Evolutionary conservation across 2,329 filamentous ascomycete species (phyloP), one percentile per base, ranked within the genome.

Genomic region (Penicillium sp.): DNA sequence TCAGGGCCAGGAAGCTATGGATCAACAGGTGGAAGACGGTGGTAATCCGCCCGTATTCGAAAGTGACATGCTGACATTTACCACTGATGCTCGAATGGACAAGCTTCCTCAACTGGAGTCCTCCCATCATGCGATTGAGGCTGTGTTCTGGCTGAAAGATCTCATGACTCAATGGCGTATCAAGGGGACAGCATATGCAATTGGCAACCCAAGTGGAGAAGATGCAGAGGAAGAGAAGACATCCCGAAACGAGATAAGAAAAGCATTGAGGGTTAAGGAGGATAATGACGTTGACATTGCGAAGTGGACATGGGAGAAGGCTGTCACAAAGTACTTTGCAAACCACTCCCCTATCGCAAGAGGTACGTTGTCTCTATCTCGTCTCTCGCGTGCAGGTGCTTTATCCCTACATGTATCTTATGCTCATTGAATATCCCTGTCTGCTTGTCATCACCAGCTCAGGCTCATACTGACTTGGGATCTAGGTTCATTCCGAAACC

Each of bases 251-350:
- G 77, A 51, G 83, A 89, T 68, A 77, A 83, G 50, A 78, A 84
- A 61, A 69, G 72, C 19, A 57, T 69, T 57, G 78, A 84, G 64
- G 71, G 67, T 10, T 57, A 69, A 28, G 70, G 73, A 29, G 8
- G 58, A 61, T 5, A 31, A 49, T 2, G 58, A 60, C 24, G 59
- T 64, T 6, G 63, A 63, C 1, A 13, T 39, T 1, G 40, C 64
- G 15, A 69, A 74, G 1, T 95, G 89, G 88, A 85, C 79, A 58
- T 96, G 88, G 84, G 72, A 73, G 41, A 84, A 75, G 55, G 89
- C 95, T 70, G 69, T 96, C 33, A 89, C 87, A 44, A 87, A 81
- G 43, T 87, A 93, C 66, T 97, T 96, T 78, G 91, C 88, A 19
- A 96, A 96, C 67, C 71, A 93, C 59, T 84, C 80, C 57, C 91